Evolutionary conservation across 108 stramenopile species (phyloP).

Genomic region (Cyclotella baltica): DNA sequence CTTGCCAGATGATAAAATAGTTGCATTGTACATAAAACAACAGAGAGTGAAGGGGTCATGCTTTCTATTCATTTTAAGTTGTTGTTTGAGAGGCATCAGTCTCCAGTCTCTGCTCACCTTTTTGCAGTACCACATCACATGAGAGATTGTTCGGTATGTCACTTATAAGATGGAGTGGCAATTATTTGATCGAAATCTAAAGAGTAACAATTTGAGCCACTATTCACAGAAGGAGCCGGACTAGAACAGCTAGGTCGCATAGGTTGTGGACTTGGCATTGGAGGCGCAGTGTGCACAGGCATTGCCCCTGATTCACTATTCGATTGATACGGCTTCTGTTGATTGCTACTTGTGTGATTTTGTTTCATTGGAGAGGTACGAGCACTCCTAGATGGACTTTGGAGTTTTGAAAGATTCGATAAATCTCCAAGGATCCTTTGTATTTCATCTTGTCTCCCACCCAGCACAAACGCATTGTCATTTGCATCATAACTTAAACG

Average conservation of each 20-base stretch:
- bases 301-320: background rate
- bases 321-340: background rate
- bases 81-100: too few species aligned
- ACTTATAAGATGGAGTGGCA: background rate
- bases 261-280: slow-evolving; percentile 20
- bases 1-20: too few species aligned
- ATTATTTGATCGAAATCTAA: slow-evolving; percentile 12
- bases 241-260: slow-evolving; percentile 5
- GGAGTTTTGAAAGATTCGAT: slow-evolving; percentile 34
- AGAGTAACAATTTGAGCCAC: background rate
- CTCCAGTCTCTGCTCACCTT: too few species aligned
- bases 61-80: too few species aligned
- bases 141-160: background rate
- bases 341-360: background rate
- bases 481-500: slow-evolving; percentile 43
- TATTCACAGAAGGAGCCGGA: slow-evolving; percentile 8
- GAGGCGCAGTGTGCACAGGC: background rate
- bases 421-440: slow-evolving; percentile 47
- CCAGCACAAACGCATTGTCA: slow-evolving; percentile 41
- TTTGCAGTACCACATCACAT: background rate
- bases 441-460: slow-evolving; percentile 38
- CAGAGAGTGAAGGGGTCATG: too few species aligned
- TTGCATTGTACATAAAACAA: too few species aligned
- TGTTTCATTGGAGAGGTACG: background rate
- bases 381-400: background rate